These are phyloP conservation scores for Ballota nigra DNA, from an alignment of 257 asterid species.

Conservation along the genomic window DNA sequence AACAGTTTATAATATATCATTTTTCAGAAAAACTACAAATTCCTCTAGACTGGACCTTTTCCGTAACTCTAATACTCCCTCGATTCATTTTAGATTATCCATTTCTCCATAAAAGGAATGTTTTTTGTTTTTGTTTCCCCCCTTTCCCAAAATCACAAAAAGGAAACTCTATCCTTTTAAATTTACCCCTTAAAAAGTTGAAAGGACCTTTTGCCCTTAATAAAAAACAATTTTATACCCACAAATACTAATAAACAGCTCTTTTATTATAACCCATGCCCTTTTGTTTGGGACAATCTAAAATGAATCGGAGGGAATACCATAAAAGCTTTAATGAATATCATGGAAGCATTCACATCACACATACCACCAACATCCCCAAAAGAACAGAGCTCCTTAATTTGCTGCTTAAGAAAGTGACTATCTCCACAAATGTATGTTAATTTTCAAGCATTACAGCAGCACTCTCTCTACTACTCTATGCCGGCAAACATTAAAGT, in stretches of 20 bases:
- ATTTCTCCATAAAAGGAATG: no score
- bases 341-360: slow-evolving; percentile 4
- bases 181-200: no score
- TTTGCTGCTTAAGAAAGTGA: neutral
- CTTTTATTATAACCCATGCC: no score
- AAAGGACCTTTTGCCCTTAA: no score
- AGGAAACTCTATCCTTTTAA: no score
- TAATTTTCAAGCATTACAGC: neutral
- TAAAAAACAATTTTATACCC: no score
- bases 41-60: neutral
- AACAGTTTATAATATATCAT: neutral
- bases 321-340: neutral
- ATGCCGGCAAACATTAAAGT: slow-evolving; percentile 10
- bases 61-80: neutral
- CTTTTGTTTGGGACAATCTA: no score
- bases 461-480: neutral
- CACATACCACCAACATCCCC: neutral
- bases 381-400: neutral
- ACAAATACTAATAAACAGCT: no score
- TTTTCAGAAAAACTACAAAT: neutral
- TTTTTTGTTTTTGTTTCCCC: no score
- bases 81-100: no score
- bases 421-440: neutral
- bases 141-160: no score
- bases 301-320: no score